Base-by-base conservation (phyloP, 1,284 basidiomycete genomes). In the Trichosporon sp. region DNA sequence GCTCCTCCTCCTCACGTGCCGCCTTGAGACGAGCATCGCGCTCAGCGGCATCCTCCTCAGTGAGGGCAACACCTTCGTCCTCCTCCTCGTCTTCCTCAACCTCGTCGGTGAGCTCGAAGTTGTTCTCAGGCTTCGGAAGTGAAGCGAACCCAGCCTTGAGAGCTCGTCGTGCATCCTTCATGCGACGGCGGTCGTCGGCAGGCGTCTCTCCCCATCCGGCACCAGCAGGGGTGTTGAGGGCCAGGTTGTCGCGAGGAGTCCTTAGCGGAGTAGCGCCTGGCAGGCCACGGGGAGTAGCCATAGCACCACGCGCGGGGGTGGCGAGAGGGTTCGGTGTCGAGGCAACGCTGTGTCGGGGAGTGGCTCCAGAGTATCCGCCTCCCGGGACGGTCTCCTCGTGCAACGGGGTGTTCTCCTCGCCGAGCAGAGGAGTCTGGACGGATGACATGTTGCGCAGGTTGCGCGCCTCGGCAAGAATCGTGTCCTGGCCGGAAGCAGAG, bases 291-390 rank as follows among this genome's bases (percentile, higher is more conserved):
- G 91, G 90, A 0, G 90, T 92, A 0, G 84, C 85, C 16, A 85
- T 83, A 10, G 73, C 72, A 4, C 71, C 65, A 29, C 84, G 85
- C 64, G 87, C 73, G 8, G 93, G 93, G 0, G 95, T 97, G 10
- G 91, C 89, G 9, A 99, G 86, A 3, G 95, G 95, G 81, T 99
- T 99, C 5, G 95, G 95, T 0, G 95, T 98, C 67, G 95, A 92
- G 0, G 90, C 86, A 16, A 90, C 87, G 70, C 88, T 86, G 71
- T 91, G 90, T n/a, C 86, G 87, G 25, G 95, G 95, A 1, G 93
- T 95, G 0, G 92, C 93, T 56, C 92, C 85, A 74, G 92, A 91
- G 74, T 92, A 95, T 1, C 94, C 95, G 6, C 92, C 93, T 19
- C 87, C 88, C 2, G 46, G 46, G 9, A 58, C 56, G 27, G 83